Base-by-base conservation (phyloP, 768 basidiomycete genomes). In the Macrolepiota fuliginosa region DNA sequence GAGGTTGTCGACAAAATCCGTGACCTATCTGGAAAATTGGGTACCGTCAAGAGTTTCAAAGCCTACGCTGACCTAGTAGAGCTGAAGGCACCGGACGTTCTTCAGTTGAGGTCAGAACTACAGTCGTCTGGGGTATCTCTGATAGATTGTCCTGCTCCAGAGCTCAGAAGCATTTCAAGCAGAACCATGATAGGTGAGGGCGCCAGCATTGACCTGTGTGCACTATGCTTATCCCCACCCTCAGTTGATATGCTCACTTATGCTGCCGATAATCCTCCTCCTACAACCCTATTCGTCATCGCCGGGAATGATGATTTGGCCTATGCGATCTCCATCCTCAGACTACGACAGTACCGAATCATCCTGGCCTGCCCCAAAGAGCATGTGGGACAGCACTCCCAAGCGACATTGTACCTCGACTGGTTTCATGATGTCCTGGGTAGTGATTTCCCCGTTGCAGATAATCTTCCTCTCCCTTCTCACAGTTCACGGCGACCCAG, bases 251-350 rank as follows among this genome's bases (percentile, higher is more conserved):
- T 72, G 67, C 66, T 69, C 32, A 25, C 66, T 13, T 64, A 75
- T 64, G 77, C 75, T 13, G 71, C 80, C 51, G 83, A 84, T 64
- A 78, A 76, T 59, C 73, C 78, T 9, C 67, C 76, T 4, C 78
- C 79, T 7, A 71, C 77, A 4, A 81, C 79, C 25, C 72, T 83
- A 35, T 59, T 84, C 37, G 69, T 85, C 13, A 81, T 84, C 50
- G 74, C 81, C 6, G 77, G 77, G 0, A 80, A 83, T 65, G 68
- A 75, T 12, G 78, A 79, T 62, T 78, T 79, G 56, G 73, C 77
- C 0, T 83, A 80, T 66, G 77, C 77, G 1, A 63, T 80, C 19
- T 79, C 81, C 2, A 71, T 74, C 40, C 68, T 83, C 7, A 72
- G 76, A 46, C 65, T 79, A 50, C 69, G 78, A 46, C 69, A 66